Base-by-base conservation (phyloP, 306 rosid species). In the Corylus heterophylla region DNA sequence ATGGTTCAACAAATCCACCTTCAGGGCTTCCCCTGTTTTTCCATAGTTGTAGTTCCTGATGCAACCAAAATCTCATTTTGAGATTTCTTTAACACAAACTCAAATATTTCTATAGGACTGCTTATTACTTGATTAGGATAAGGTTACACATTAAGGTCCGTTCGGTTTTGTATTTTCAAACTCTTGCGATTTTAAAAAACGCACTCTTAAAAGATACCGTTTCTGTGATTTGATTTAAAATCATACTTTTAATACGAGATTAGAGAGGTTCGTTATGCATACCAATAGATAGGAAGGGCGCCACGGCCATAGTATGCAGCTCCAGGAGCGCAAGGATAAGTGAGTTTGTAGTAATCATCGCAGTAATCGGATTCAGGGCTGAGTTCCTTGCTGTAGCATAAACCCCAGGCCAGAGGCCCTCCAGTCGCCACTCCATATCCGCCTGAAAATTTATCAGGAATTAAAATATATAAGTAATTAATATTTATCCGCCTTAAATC, bases 341-440 rank as follows among this genome's bases (percentile, higher is more conserved):
- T 90, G 17, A 76, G 73, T 75, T 95, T 95, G 94, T 52, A 93
- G 79, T 78, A 91, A 7, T 95, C 97, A 75, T 95, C 88, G 63
- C 99, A 95, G 85, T 95, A 95, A 55, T 71, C 50, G 78, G 90
- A 94, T 82, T 87, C 88, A 29, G 99, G 99, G 86, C 99, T 95
- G 96, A 95, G 80, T 85, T 95, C 99, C 83, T 77, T 91, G 86
- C 90, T 95, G 86, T 90, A 95, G 86, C 99, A 95, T 35, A 95
- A 92, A 69, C 99, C 99, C 92, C 92, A 95, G 17, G 98, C 98
- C 78, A 83, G 78, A 31, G 99, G 98, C 75, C 99, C 99, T 83
- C 99, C 99, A 0, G 98, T 91, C 48, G 95, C 94, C 81, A 95
- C 99, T 80, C 99, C 99, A 81, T 90, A 93, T 59, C 99, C 99